Conservation (phyloP, 192 early-diverging fungal species). For the Podila horticola region DNA sequence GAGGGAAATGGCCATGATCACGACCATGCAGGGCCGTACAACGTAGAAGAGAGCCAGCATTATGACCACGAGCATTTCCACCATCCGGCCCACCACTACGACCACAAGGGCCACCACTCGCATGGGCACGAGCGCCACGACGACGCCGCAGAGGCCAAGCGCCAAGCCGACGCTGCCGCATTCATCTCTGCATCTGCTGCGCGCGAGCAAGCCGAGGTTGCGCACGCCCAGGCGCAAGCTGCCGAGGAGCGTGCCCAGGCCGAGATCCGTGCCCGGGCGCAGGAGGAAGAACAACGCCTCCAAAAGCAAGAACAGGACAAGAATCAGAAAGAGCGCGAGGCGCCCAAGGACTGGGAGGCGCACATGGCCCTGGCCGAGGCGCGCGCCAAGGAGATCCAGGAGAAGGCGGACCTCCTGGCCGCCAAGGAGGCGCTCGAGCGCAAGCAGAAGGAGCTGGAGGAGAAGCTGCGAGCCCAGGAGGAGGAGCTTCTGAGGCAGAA, state of each 20-base stretch:
- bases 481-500: not conserved
- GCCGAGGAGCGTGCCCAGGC: not conserved
- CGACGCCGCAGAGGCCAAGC: not conserved
- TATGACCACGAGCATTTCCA: conserved; percentile 35
- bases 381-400: not conserved
- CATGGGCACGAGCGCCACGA: conserved; percentile 4
- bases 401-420: conserved; percentile 2
- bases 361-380: not conserved
- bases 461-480: not conserved
- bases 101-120: not conserved
- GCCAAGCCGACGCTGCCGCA: not conserved
- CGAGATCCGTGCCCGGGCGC: not conserved
- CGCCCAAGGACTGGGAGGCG: not conserved
- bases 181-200: not conserved
- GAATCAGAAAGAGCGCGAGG: not conserved
- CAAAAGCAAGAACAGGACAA: not conserved
- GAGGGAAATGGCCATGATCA: not conserved
- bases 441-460: conserved; percentile 11
- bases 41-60: conserved; percentile 12
- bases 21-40: conserved; percentile 19
- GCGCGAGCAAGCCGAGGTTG: not conserved
- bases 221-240: not conserved
- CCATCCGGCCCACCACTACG: conserved; percentile 10
- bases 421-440: conserved; percentile 14
- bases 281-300: not conserved